Evolutionary conservation across 148 eudicot species (phyloP).

Genomic region (Persicaria maculosa): DNA sequence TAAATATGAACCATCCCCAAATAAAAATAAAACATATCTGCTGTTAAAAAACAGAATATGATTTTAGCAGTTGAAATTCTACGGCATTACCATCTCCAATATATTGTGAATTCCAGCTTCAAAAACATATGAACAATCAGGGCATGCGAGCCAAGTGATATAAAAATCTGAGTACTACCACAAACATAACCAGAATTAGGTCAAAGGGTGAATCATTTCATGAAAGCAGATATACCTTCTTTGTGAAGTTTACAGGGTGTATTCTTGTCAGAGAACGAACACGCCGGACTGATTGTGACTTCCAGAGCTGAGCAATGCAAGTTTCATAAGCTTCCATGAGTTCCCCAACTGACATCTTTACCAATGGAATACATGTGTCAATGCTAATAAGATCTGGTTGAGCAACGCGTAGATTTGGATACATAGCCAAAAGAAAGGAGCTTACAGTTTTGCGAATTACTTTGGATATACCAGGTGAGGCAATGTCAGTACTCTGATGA

Average conservation of each 20-base stretch:
- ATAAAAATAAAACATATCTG: too few relatives aligned
- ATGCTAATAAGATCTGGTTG: background rate
- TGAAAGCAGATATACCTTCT: slow-evolving; percentile 46
- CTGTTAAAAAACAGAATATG: too few relatives aligned
- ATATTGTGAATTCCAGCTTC: too few relatives aligned
- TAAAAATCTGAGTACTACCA: background rate
- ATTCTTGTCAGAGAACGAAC: slow-evolving; percentile 48
- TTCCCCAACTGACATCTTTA: slow-evolving; percentile 56
- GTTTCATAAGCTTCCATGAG: slow-evolving; percentile 62
- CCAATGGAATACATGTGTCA: slow-evolving; percentile 11
- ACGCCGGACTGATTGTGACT: slow-evolving; percentile 54
- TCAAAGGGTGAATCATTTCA: background rate
- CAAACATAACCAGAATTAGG: background rate
- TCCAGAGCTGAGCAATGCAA: slow-evolving; percentile 55
- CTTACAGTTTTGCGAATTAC: slow-evolving; percentile 40
- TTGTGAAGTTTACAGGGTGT: slow-evolving; percentile 85
- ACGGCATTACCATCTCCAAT: too few relatives aligned
- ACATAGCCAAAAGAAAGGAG: slow-evolving; percentile 4
- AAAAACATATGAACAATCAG: too few relatives aligned
- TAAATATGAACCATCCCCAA: too few relatives aligned
- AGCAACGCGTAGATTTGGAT: background rate
- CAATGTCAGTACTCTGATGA: slow-evolving; percentile 19
- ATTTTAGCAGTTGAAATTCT: too few relatives aligned
- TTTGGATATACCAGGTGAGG: slow-evolving; percentile 28
- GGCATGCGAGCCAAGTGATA: background rate